Evolutionary conservation across 495 filamentous ascomycete species (phyloP).

Genomic region (Talaromyces ruber): DNA sequence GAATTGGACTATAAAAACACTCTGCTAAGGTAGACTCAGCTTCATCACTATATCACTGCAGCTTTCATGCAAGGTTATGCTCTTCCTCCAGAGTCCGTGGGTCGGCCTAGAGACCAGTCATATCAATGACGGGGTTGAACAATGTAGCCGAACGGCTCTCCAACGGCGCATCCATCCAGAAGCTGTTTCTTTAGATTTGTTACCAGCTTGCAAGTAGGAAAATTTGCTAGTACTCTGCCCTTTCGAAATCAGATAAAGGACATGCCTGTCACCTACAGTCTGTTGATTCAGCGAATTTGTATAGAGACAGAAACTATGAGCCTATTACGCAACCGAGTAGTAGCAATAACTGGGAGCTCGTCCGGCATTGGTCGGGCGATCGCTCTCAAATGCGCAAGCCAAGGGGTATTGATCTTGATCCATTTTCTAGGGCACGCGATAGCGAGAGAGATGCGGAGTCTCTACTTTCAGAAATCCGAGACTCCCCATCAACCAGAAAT

Average conservation of each 20-base stretch:
- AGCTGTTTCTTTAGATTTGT: not conserved
- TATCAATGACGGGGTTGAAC: not conserved
- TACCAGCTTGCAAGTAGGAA: not conserved
- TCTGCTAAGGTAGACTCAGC: not conserved
- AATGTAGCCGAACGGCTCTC: not conserved
- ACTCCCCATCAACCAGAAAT: not conserved
- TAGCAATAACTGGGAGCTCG: not conserved
- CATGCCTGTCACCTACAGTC: not conserved
- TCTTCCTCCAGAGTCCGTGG: not conserved
- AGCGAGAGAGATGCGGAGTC: not conserved
- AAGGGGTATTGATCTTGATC: not conserved
- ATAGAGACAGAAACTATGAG: not conserved
- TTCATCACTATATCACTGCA: not conserved
- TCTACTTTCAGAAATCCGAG: not conserved
- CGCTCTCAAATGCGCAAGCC: not conserved
- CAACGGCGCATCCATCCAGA: not conserved
- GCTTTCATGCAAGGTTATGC: not conserved
- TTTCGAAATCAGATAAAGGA: not conserved
- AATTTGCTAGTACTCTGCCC: not conserved
- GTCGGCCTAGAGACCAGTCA: not conserved
- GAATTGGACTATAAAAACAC: not conserved
- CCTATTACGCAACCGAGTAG: not conserved
- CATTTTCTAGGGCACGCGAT: not conserved
- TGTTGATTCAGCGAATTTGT: not conserved
- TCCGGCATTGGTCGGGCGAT: not conserved